phyloP scores from a whole-genome alignment of 345 rosid species.

The Carallia brachiata region DNA sequence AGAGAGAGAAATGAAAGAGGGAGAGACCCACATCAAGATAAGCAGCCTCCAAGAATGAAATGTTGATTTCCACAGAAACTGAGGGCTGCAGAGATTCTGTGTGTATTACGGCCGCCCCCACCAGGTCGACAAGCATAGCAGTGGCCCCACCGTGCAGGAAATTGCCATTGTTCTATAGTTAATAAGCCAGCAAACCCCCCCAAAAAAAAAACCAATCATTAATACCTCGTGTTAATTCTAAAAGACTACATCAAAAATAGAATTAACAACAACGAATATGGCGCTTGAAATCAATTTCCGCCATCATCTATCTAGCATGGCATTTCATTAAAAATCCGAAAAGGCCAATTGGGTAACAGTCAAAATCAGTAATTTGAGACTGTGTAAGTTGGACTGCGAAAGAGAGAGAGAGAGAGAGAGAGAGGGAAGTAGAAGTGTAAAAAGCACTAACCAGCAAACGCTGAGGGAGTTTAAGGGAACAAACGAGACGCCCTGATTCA shows the following conservation, averaged over 20 bases:
- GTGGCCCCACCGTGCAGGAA: constrained; percentile 97
- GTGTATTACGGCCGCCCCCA: constrained; percentile 69
- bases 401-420: neutral
- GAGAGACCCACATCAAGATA: constrained; percentile 46
- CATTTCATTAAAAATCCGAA: too few species aligned
- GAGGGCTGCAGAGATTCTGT: constrained; percentile 51
- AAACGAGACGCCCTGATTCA: constrained; percentile 69
- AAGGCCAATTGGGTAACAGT: neutral
- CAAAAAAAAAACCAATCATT: neutral
- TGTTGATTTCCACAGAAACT: constrained; percentile 83
- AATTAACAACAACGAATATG: neutral
- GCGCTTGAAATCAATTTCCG: too few species aligned
- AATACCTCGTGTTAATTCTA: too few species aligned
- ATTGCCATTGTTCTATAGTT: constrained; percentile 71
- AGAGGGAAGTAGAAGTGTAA: neutral
- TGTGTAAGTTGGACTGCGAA: neutral
- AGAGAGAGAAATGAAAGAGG: neutral
- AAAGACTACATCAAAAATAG: neutral
- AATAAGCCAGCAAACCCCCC: constrained; percentile 12
- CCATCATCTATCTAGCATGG: too few species aligned
- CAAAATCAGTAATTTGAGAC: neutral
- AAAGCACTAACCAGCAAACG: constrained; percentile 55
- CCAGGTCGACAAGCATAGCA: constrained; percentile 77
- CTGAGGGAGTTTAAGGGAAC: constrained; percentile 73
- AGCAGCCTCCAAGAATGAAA: constrained; percentile 88